These are phyloP conservation scores for Pseudopediastrum boryanum DNA, from an alignment of 139 green algal species.

Conservation along the genomic window DNA sequence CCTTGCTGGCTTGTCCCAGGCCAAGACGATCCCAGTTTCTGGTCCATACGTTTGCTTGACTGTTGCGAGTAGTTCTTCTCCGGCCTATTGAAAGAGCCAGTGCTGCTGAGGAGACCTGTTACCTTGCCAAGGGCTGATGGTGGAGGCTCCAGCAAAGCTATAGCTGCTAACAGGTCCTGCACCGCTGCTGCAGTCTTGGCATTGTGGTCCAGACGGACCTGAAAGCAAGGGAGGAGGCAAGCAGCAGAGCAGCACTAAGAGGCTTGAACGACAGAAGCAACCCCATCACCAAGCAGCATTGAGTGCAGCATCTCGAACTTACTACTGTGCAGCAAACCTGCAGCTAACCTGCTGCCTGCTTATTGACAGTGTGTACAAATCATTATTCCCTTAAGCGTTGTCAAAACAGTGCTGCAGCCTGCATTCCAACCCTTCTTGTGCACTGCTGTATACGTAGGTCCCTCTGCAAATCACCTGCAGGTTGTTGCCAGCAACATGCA, in stretches of 20 bases:
- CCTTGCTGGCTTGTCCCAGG: neutral
- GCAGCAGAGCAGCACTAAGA: neutral
- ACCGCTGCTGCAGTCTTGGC: slow-evolving; percentile 7
- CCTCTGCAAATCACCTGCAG: neutral
- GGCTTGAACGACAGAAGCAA: neutral
- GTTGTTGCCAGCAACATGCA: slow-evolving; percentile 18
- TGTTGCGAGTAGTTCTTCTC: neutral
- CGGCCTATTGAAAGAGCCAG: too few relatives aligned
- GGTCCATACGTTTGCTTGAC: neutral
- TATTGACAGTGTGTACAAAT: too few relatives aligned
- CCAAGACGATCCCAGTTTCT: neutral
- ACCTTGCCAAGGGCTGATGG: too few relatives aligned
- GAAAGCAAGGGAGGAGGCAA: neutral
- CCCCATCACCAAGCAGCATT: too few relatives aligned
- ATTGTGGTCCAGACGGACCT: slow-evolving; percentile 10
- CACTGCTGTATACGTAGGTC: neutral
- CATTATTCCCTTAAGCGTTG: too few relatives aligned
- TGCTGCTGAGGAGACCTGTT: too few relatives aligned
- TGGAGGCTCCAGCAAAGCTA: too few relatives aligned
- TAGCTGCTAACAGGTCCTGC: slow-evolving; percentile 8
- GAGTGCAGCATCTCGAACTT: too few relatives aligned
- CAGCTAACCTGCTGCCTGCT: too few relatives aligned
- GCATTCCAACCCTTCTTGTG: neutral
- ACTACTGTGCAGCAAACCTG: too few relatives aligned
- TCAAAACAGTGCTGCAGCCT: neutral